These are phyloP conservation scores for Zygnema cylindricum DNA, from an alignment of 139 green algal species.

Conservation along the genomic window DNA sequence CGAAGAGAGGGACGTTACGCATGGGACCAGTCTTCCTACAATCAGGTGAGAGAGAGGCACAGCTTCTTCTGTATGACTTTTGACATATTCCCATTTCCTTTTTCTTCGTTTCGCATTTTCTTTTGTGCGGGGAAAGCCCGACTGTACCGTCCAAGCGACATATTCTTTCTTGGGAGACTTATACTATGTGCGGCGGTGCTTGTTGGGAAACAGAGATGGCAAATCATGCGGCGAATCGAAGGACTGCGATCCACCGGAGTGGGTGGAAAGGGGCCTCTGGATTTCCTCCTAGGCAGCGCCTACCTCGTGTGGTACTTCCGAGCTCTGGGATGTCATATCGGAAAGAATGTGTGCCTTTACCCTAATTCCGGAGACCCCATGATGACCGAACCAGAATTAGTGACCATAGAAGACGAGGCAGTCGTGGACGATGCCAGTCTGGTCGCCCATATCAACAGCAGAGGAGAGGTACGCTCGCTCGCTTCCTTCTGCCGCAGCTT, in stretches of 20 bases:
- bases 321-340: conserved; percentile 38
- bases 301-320: conserved; percentile 43
- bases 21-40: background rate
- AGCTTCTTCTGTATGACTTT: too few species aligned
- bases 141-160: too few species aligned
- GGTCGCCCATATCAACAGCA: conserved; percentile 53
- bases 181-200: too few species aligned
- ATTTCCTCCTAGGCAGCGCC: conserved; percentile 11
- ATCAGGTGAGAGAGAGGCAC: background rate
- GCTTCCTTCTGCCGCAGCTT: too few species aligned
- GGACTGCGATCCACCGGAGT: background rate
- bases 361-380: conserved; percentile 38
- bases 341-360: conserved; percentile 57
- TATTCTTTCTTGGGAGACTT: too few species aligned
- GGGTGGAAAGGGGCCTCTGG: background rate
- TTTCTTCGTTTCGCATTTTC: too few species aligned
- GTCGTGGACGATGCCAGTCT: conserved; percentile 44
- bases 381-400: conserved; percentile 57
- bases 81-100: too few species aligned
- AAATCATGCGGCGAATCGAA: background rate
- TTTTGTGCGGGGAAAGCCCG: too few species aligned
- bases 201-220: background rate
- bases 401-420: conserved; percentile 51
- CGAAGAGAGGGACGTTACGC: background rate
- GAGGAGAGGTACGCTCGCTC: conserved; percentile 9